These are phyloP conservation scores for Claviceps sorghi DNA, from an alignment of 2,329 filamentous ascomycete genomes.

Conservation along the genomic window DNA sequence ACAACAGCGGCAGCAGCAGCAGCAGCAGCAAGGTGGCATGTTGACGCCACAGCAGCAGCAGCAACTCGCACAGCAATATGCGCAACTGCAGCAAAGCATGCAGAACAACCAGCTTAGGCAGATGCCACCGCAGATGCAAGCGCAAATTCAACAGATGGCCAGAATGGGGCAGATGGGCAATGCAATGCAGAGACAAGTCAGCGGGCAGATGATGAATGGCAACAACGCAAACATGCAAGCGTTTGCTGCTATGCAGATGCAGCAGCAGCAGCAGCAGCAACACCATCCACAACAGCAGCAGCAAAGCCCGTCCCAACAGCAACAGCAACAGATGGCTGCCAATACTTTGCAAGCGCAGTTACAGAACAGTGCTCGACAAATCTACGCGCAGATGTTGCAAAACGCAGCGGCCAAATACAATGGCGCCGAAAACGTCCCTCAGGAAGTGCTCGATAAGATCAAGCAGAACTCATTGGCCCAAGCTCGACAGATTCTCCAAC, in stretches of 20 bases:
- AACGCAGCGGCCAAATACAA: constrained; percentile 23
- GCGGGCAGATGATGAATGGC: constrained; percentile 27
- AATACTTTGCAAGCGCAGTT: constrained; percentile 18
- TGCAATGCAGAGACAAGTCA: constrained; percentile 23
- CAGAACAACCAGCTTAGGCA: constrained; percentile 20
- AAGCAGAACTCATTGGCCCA: constrained; percentile 26
- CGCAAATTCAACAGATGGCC: constrained; percentile 23
- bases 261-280: constrained; percentile 17
- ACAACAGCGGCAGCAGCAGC: constrained; percentile 19
- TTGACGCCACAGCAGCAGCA: constrained; percentile 26
- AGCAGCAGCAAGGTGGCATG: constrained; percentile 25
- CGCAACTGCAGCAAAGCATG: constrained; percentile 28
- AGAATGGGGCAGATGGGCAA: constrained; percentile 24
- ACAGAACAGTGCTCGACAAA: constrained; percentile 18
- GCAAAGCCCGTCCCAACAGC: constrained; percentile 16
- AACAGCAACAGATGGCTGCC: constrained; percentile 17
- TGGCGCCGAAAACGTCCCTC: constrained; percentile 29
- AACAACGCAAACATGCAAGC: constrained; percentile 26
- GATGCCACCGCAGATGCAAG: constrained; percentile 25
- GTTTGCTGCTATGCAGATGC: constrained; percentile 22
- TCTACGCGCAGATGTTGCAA: constrained; percentile 27
- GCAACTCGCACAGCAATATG: constrained; percentile 29
- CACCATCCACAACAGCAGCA: too few relatives aligned
- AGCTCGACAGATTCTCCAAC: constrained; percentile 23
- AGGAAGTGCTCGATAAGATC: constrained; percentile 29